Percentiles rank a stretch among this genome's conserved stretches.
These are phyloP conservation scores for Pleurotus tuoliensis DNA, from an alignment of 768 basidiomycete species.

Conservation along the genomic window DNA sequence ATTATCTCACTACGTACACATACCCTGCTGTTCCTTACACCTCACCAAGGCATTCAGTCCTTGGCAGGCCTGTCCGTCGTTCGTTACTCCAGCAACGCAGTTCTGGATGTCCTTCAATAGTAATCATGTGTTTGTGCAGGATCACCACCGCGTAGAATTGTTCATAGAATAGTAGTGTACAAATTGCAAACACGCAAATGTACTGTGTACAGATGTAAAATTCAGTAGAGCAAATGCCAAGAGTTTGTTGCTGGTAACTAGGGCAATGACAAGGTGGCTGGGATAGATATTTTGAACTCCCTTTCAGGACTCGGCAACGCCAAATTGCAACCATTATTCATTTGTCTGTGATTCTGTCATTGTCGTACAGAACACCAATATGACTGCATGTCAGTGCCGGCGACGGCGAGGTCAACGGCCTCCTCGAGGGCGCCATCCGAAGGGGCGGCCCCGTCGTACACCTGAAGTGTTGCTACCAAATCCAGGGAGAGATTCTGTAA, in stretches of 20 bases:
- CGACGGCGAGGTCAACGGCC: conserved; percentile 34
- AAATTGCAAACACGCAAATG: background rate
- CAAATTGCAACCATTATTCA: too few relatives aligned
- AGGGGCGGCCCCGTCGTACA: background rate
- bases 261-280: background rate
- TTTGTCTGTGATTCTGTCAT: too few relatives aligned
- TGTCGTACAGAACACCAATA: conserved; percentile 31
- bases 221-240: background rate
- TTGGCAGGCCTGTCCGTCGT: background rate
- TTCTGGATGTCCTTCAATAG: background rate
- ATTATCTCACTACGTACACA: background rate
- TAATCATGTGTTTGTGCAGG: background rate
- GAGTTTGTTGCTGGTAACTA: background rate
- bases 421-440: conserved; percentile 11
- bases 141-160: background rate
- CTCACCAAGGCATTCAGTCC: background rate
- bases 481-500: conserved; percentile 63
- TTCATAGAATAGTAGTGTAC: background rate
- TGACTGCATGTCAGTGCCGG: conserved; percentile 28
- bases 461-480: conserved; percentile 38
- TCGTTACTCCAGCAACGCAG: background rate
- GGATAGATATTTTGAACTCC: too few relatives aligned
- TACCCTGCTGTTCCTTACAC: background rate
- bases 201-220: background rate
- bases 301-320: too few relatives aligned